Conservation (phyloP, 495 filamentous ascomycete genomes). For the Tricharina praecox region DNA sequence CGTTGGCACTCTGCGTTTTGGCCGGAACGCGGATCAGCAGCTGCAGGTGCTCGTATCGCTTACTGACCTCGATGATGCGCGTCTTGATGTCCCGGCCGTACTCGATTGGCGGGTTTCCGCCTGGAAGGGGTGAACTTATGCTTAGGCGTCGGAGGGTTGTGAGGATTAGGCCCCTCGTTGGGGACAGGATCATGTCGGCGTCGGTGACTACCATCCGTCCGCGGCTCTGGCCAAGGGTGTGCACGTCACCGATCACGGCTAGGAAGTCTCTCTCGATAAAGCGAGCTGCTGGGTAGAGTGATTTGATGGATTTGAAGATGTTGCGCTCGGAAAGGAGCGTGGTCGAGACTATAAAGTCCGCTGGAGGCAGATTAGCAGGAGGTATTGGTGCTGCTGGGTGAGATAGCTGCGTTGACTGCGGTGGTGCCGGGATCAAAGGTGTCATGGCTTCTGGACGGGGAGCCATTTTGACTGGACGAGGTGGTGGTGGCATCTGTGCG, state of each 20-base stretch:
- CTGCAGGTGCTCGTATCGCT: constrained; percentile 52
- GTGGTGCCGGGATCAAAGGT: constrained; percentile 13
- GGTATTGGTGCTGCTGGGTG: constrained; percentile 6
- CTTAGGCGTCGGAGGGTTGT: constrained; percentile 59
- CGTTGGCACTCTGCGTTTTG: too few species aligned
- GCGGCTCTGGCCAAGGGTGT: constrained; percentile 22
- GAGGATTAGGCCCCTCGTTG: constrained; percentile 48
- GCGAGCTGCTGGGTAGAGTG: constrained; percentile 34
- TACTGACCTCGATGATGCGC: constrained; percentile 38
- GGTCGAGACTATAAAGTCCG: constrained; percentile 35
- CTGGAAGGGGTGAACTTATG: constrained; percentile 49
- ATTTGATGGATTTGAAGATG: constrained; percentile 34
- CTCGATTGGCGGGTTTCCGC: constrained; percentile 29
- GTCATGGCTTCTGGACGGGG: neutral
- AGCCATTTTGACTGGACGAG: neutral
- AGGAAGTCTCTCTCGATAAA: constrained; percentile 45
- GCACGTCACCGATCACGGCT: constrained; percentile 24
- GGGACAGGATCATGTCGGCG: constrained; percentile 61
- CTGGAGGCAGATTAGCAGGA: constrained; percentile 15
- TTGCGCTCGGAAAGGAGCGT: constrained; percentile 31
- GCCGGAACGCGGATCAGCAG: constrained; percentile 52
- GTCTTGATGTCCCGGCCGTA: constrained; percentile 36
- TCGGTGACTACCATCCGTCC: constrained; percentile 36
- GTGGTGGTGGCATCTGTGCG: too few species aligned
- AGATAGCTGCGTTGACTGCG: neutral